Evolutionary conservation across 2,329 filamentous ascomycete genomes (phyloP).

Genomic region (Diaporthe ampelina): DNA sequence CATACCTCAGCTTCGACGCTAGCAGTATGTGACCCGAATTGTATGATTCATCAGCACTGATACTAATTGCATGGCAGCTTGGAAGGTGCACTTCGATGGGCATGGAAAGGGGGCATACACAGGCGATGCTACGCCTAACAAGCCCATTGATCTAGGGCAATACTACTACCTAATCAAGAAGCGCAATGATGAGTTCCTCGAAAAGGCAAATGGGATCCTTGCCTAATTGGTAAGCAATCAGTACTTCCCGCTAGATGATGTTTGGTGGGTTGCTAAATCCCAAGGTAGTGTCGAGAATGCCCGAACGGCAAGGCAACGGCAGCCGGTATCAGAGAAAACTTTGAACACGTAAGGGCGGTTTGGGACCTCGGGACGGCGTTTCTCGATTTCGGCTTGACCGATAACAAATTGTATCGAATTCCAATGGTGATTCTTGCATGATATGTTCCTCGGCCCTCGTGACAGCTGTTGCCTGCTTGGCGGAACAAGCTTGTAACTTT

Average conservation of each 20-base stretch:
- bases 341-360: background rate
- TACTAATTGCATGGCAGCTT: conserved; percentile 49
- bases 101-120: conserved; percentile 45
- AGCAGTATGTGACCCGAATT: conserved; percentile 56
- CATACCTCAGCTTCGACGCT: conserved; percentile 58
- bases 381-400: background rate
- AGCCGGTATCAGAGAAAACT: background rate
- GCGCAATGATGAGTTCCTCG: conserved; percentile 3
- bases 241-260: accelerated
- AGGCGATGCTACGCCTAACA: background rate
- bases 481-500: background rate
- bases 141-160: conserved; percentile 14
- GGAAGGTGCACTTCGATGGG: conserved; percentile 58
- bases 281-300: background rate
- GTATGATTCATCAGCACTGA: no score
- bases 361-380: background rate
- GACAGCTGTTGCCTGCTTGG: background rate
- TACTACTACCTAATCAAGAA: conserved; percentile 30
- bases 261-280: background rate
- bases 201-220: background rate
- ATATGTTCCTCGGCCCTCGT: background rate
- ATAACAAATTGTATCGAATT: background rate
- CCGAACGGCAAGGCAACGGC: background rate
- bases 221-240: background rate
- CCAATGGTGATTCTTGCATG: background rate